Conservation (phyloP, 805 yeast genomes). For the Lachancea fermentati region DNA sequence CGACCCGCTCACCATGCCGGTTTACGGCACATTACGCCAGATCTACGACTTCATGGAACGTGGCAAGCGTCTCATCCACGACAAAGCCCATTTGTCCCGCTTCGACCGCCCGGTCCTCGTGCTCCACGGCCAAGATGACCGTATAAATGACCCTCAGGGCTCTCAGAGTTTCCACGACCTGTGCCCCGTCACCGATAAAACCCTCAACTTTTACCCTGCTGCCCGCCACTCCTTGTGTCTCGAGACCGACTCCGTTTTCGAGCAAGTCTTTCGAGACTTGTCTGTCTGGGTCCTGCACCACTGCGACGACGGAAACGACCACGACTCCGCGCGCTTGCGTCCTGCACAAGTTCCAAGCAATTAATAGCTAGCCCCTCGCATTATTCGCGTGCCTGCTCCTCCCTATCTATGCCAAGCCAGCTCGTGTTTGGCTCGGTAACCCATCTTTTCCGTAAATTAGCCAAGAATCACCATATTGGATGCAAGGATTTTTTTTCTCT, state of each 20-base stretch:
- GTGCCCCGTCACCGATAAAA: conserved; percentile 26
- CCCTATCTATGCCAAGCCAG: too few relatives aligned
- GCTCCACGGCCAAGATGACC: conserved; percentile 60
- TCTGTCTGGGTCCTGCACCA: conserved; percentile 35
- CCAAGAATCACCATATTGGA: background rate
- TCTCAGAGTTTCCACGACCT: conserved; percentile 39
- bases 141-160: conserved; percentile 49
- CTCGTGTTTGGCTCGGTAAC: too few relatives aligned
- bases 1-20: conserved; percentile 41
- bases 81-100: conserved; percentile 33
- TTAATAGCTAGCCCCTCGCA: too few relatives aligned
- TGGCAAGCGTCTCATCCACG: conserved; percentile 47
- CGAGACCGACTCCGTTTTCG: conserved; percentile 42
- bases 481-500: background rate
- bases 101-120: conserved; percentile 46
- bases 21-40: conserved; percentile 48
- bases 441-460: too few relatives aligned
- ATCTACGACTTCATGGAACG: conserved; percentile 56
- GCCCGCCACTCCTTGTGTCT: conserved; percentile 38
- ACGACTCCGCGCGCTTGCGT: background rate
- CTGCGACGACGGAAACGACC: background rate
- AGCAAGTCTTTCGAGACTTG: conserved; percentile 34
- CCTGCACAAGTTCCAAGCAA: background rate
- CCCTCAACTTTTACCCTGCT: conserved; percentile 19
- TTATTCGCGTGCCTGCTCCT: too few relatives aligned